Base-by-base conservation (phyloP, 192 early-diverging fungal species). In the Podila epigama region DNA sequence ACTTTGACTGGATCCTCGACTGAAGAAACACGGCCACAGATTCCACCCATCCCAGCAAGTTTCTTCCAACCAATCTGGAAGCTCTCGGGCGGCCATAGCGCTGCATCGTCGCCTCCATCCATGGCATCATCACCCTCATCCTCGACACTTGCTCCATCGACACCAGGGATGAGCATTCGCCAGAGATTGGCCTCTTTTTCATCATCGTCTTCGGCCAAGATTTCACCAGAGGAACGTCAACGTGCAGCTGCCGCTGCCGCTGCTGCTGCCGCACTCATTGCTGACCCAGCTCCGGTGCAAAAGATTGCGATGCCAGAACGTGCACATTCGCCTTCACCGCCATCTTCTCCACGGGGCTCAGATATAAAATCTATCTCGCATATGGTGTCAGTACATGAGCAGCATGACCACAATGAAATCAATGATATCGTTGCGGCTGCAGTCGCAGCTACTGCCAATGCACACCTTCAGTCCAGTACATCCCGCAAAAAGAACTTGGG, bases 31-130 rank as follows among this genome's bases (percentile, higher is more conserved):
- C 54, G 73, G 20, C 73, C 73, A 10, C 73, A 77, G 66, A 77
- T 77, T 27, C 73, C 73, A 11, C 66, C 73, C 42, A 77, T 77
- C 20, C 73, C 73, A 15, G 73, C 73, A 18, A 77, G 66, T 32
- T 77, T 77, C 34, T 77, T 77, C 11, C 73, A 77, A 28, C 73
- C 73, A 6, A 75, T 75, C 25, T 75, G 73, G 73, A 77, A 77
- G 31, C 1, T 59, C 5, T 42, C 40, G 1, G 37, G 12, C 18
- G 55, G 40, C 16, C 66, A 63, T 25, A n/a, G n/a, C n/a, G n/a
- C n/a, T n/a, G 59, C 57, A 8, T 52, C 70, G n/a, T 54, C 54
- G 0, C 16, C 66, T 44, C 58, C 66, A 34, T 15, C 31, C 8
- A 2, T 33, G 29, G 53, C 29, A 55, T 55, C 53, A 18, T 25